Evolutionary conservation across 306 rosid genomes (phyloP), one percentile per base, ranked within the genome.

Genomic region (Malus fusca): DNA sequence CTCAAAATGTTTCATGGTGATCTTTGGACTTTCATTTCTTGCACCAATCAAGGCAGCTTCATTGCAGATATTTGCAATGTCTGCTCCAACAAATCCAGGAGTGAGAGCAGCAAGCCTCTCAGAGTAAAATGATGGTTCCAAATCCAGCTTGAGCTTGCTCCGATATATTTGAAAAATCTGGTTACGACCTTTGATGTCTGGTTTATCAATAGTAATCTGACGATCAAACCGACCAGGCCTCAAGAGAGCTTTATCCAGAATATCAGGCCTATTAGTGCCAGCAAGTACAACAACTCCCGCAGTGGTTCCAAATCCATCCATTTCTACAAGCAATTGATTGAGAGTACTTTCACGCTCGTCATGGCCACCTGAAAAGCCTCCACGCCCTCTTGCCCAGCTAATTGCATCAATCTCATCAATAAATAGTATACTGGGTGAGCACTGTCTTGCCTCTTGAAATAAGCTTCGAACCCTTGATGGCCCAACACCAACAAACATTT

Each of bases 21-120:
- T 91, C 80, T 75, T 82, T 26, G 82, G 31, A 76, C 82, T 74
- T 70, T 90, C 96, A 80, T 25, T 17, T 75, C 98, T 92, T 30
- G 98, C 97, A 76, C 97, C 98, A 88, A 95, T 88, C 67, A 95
- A 83, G 63, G 98, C 98, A 85, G 97, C 98, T 88, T 95, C 98
- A 55, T 95, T 92, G 80, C 97, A 92, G 59, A 95, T 96, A 85
- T 95, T 92, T 61, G 98, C 97, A 84, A 95, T 95, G 84, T 92
- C 98, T 23, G 97, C 97, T 76, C 98, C 98, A 44, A 96, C 97
- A 85, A 95, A 95, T 77, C 97, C 97, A 46, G 98, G 98, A 18
- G 97, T 95, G 63, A 90, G 91, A 63, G 98, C 97, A 37, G 97
- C 98, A 71, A 95, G 96, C 86, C 97, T 89, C 68, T 90, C 94